phyloP scores from a whole-genome alignment of 2,329 filamentous ascomycete genomes.

The Cytospora piceicola region DNA sequence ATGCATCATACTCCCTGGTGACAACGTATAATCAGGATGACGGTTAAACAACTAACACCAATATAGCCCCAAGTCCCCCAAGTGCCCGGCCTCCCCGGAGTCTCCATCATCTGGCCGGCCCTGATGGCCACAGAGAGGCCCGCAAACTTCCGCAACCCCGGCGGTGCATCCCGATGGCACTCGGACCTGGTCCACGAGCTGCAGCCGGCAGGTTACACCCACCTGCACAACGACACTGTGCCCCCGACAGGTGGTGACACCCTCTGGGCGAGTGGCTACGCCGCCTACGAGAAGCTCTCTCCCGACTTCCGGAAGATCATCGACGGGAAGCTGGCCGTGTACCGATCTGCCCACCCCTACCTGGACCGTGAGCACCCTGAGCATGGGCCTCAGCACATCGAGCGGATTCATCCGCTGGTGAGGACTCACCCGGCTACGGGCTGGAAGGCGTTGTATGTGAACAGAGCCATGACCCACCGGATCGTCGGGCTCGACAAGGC shows the following conservation, averaged over 20 bases:
- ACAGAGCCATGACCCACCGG: constrained; percentile 67
- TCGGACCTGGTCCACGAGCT: constrained; percentile 72
- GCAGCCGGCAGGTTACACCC: constrained; percentile 72
- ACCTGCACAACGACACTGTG: constrained; percentile 71
- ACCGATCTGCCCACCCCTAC: constrained; percentile 68
- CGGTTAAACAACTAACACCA: neutral
- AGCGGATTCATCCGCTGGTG: constrained; percentile 70
- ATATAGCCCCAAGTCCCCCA: constrained; percentile 69
- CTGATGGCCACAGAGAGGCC: constrained; percentile 64
- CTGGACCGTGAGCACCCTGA: constrained; percentile 65
- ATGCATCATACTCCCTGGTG: constrained; percentile 36
- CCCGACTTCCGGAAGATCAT: constrained; percentile 72
- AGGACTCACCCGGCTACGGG: constrained; percentile 73
- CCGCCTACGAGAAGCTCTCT: constrained; percentile 73
- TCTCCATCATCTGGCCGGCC: constrained; percentile 72
- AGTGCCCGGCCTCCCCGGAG: constrained; percentile 68
- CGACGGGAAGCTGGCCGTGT: constrained; percentile 68
- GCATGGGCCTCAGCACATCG: constrained; percentile 67
- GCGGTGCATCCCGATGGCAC: constrained; percentile 71
- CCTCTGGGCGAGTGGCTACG: constrained; percentile 72
- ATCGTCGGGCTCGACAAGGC: constrained; percentile 71
- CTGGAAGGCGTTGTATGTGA: constrained; percentile 76
- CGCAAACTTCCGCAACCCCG: constrained; percentile 67
- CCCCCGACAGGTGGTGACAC: constrained; percentile 70
- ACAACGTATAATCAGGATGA: neutral